These are phyloP conservation scores for Urochloa ruziziensis DNA, from an alignment of 176 grass and related monocot species.

Conservation along the genomic window DNA sequence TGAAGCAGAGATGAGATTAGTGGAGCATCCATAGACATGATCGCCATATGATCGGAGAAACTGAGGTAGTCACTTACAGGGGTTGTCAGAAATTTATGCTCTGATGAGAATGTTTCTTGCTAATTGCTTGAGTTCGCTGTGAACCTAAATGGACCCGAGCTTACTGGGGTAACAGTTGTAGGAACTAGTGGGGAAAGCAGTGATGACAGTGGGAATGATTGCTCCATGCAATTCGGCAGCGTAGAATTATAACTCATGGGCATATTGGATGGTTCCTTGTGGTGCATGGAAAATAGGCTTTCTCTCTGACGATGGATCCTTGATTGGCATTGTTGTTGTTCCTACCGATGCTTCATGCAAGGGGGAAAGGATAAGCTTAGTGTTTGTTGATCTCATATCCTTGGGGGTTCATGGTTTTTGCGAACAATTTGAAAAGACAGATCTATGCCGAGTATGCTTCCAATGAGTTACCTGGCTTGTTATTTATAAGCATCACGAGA, in stretches of 20 bases:
- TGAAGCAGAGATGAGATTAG: neutral
- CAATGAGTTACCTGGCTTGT: too few species aligned
- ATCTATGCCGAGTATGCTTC: too few species aligned
- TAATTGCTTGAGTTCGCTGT: neutral
- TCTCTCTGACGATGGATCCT: neutral
- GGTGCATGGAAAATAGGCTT: neutral
- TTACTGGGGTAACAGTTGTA: neutral
- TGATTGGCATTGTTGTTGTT: neutral
- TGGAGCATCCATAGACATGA: neutral
- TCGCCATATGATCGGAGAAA: neutral
- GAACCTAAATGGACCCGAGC: neutral
- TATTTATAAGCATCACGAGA: too few species aligned
- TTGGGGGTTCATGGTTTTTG: neutral
- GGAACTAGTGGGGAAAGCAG: neutral
- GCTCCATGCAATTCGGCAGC: neutral
- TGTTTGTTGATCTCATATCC: neutral
- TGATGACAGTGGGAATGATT: neutral
- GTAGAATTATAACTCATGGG: neutral
- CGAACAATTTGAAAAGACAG: too few species aligned
- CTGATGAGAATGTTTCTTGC: neutral
- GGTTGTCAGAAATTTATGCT: neutral
- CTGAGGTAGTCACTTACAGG: neutral
- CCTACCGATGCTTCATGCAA: neutral
- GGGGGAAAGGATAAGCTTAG: neutral
- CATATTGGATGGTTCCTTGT: neutral